phyloP scores from a whole-genome alignment of 345 rosid genomes.

The Punica granatum region DNA sequence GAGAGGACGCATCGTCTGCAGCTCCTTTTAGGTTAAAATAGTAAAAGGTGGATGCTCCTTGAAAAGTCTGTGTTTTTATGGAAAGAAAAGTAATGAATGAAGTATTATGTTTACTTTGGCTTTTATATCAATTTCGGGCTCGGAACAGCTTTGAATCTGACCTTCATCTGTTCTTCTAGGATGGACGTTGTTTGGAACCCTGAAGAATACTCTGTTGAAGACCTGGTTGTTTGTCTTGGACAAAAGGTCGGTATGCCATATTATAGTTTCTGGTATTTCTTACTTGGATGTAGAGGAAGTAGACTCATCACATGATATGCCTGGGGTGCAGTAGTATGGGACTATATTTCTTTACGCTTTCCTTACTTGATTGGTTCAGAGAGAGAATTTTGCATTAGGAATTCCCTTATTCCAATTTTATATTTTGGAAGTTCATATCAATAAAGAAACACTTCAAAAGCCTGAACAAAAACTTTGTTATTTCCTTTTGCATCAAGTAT shows the following conservation, averaged over 20 bases:
- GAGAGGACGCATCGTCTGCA: constrained; percentile 19
- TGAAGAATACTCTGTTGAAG: constrained; percentile 38
- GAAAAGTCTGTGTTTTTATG: constrained; percentile 11
- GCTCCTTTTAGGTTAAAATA: constrained; percentile 1
- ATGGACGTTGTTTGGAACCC: constrained; percentile 57
- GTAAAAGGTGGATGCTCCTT: neutral
- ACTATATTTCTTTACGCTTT: neutral
- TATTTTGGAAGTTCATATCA: neutral
- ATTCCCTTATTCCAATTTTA: neutral
- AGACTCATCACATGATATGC: neutral
- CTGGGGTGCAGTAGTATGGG: neutral
- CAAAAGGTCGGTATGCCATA: constrained; percentile 37
- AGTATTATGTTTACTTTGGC: neutral
- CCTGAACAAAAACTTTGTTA: neutral
- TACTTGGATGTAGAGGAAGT: neutral
- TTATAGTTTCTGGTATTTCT: neutral
- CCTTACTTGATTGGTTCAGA: neutral
- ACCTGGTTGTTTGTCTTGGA: constrained; percentile 45
- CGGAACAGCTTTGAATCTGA: constrained; percentile 14
- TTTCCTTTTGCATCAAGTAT: too few species aligned
- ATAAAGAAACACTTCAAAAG: neutral
- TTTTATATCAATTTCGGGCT: neutral
- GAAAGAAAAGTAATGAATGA: constrained; percentile 6
- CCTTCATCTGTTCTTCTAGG: constrained; percentile 16
- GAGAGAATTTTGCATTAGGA: neutral